These are phyloP conservation scores for Parvularia atlantis DNA, from an alignment of 78 protist species.

Conservation along the genomic window DNA sequence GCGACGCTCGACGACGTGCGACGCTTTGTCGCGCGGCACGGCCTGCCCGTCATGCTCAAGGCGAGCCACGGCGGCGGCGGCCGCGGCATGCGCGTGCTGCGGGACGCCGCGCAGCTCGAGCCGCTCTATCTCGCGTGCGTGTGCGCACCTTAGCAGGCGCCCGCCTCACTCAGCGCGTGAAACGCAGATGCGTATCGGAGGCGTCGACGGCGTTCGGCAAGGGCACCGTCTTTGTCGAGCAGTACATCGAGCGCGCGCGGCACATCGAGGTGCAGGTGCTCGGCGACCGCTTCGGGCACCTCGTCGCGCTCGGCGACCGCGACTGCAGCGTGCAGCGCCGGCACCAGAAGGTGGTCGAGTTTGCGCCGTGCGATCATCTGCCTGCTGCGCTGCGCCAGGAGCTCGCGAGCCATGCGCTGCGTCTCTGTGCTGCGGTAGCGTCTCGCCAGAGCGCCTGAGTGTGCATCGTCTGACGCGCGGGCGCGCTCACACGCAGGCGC, in stretches of 20 bases:
- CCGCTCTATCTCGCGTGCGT: too few species aligned
- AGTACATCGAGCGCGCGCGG: conserved; percentile 84
- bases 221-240: conserved; percentile 81
- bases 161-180: too few species aligned
- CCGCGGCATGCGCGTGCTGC: conserved; percentile 82
- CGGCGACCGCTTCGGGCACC: background rate
- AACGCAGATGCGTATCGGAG: too few species aligned
- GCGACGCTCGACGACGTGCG: too few species aligned
- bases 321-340: conserved; percentile 93
- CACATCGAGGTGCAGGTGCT: conserved; percentile 94
- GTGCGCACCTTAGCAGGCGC: too few species aligned
- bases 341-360: conserved; percentile 85
- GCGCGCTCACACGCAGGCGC: background rate
- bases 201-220: conserved; percentile 70
- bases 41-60: conserved; percentile 87
- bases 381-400: conserved; percentile 45
- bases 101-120: conserved; percentile 4
- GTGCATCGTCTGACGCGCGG: background rate
- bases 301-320: conserved; percentile 66
- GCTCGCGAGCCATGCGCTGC: conserved; percentile 80
- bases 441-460: conserved; percentile 46
- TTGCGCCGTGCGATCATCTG: conserved; percentile 56
- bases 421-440: conserved; percentile 64
- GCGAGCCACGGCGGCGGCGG: conserved; percentile 97
- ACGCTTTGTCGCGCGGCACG: too few species aligned